A percentile compares a stretch with the other conserved stretches of the same genome.
Evolutionary conservation across 257 asterid genomes (phyloP).

Genomic region (Solanum chmielewskii): DNA sequence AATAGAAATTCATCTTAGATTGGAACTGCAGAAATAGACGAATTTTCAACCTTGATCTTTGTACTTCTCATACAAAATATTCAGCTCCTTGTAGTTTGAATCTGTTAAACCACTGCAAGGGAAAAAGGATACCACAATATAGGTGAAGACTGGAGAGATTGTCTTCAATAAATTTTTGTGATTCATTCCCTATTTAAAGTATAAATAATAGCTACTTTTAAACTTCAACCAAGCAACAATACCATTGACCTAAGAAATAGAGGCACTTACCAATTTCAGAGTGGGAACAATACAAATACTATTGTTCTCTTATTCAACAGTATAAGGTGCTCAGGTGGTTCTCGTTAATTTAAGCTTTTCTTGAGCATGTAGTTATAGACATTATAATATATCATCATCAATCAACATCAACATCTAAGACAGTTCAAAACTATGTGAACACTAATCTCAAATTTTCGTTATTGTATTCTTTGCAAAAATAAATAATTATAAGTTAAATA

Average conservation of each 20-base stretch:
- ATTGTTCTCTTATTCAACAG: background rate
- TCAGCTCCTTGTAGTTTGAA: conserved; percentile 73
- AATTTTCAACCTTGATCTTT: conserved; percentile 50
- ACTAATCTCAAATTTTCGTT: background rate
- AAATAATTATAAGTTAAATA: background rate
- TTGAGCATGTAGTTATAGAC: background rate
- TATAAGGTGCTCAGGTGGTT: background rate
- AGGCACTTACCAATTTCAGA: background rate
- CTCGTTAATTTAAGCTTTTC: background rate
- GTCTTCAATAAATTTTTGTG: background rate
- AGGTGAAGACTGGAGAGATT: background rate
- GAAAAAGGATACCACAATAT: background rate
- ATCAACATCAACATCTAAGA: background rate
- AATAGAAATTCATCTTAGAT: background rate
- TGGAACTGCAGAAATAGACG: background rate
- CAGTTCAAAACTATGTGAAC: background rate
- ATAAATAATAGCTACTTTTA: background rate
- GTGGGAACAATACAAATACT: background rate
- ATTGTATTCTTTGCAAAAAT: background rate
- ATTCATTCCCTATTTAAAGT: background rate
- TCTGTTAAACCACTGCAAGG: conserved; percentile 53
- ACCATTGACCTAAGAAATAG: background rate
- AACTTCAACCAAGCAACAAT: no score
- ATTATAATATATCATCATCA: background rate
- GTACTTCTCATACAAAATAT: conserved; percentile 58